Evolutionary conservation across 805 yeast genomes (phyloP), one percentile per base, ranked within the genome.

Genomic region (Candida multigemmis): DNA sequence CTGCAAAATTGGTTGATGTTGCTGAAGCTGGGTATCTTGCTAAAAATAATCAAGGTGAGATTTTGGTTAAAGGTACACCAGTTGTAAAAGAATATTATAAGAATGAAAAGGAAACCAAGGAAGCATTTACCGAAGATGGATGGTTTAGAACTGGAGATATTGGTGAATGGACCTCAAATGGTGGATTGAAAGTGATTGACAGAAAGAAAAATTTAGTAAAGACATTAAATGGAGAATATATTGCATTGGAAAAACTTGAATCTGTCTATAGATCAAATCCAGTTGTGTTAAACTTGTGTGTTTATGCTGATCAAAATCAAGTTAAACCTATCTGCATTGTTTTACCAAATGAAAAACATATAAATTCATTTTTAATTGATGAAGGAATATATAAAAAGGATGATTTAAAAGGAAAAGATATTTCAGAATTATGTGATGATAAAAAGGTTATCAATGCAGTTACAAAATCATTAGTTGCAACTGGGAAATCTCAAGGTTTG

Each of bases 111-210:
- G 97, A 87, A 59, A 89, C 96, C 12, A 54, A 63, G 25, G 73
- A 56, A 12, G 83, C 93, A 1, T 75, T 81, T 45, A 64, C 68
- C 24, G 81, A 79, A 34, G 87, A 82, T 42, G 93, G 87, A 14
- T 91, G 96, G 96, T 91, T 91, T 66, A 70, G 65, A 50, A 91
- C 97, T 18, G 98, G 98, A 56, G 98, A 91, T 55, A 85, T 91
- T 56, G 96, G 89, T 49, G 86, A 84, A 64, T 85, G 96, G 94
- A 70, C 87, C 22, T 34, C 74, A 15, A 68, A 65, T 38, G 97
- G 97, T 39, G 77, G 74, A 32, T 66, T 91, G 48, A 74, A 70
- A 49, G 65, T 91, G 35, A 82, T 91, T 52, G 98, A 91, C 61
- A 81, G 98, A 53, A 83, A 75, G 67, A 91, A 91, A 76, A 91